These are phyloP conservation scores for Xylariaceae sp. DNA, from an alignment of 2,329 filamentous ascomycete species.

Conservation along the genomic window DNA sequence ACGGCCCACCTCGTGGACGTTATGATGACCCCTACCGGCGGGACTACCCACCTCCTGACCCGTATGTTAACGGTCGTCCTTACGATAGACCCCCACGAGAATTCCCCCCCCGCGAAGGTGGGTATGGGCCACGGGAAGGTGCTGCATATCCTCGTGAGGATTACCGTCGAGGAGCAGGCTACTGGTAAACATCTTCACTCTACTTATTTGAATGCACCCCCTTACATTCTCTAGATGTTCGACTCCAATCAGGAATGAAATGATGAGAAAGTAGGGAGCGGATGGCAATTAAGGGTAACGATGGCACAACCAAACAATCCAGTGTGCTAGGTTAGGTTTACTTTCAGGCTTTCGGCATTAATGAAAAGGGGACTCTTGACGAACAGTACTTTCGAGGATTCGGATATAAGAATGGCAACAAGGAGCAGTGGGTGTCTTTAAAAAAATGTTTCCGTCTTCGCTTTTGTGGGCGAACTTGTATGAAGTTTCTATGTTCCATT, in stretches of 20 bases:
- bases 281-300: conserved; percentile 10
- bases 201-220: conserved; percentile 36
- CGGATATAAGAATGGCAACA: conserved; percentile 29
- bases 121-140: conserved; percentile 51
- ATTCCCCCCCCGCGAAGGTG: conserved; percentile 57
- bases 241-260: conserved; percentile 22
- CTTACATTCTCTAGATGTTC: conserved; percentile 45
- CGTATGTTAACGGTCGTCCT: conserved; percentile 64
- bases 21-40: conserved; percentile 81
- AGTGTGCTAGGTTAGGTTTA: conserved; percentile 18
- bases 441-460: conserved; percentile 15
- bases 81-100: conserved; percentile 63
- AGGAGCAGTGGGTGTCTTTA: conserved; percentile 24
- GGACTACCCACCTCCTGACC: conserved; percentile 68
- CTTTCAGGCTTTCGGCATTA: conserved; percentile 16
- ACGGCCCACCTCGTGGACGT: conserved; percentile 70
- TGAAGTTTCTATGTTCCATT: background rate
- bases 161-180: conserved; percentile 44
- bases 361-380: conserved; percentile 22
- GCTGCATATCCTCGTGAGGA: conserved; percentile 44
- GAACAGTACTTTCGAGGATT: conserved; percentile 25
- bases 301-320: conserved; percentile 5
- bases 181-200: conserved; percentile 44
- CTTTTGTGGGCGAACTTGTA: conserved; percentile 12
- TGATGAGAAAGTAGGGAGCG: conserved; percentile 21